Evolutionary conservation across 2,329 filamentous ascomycete species (phyloP).

Genomic region (Trichophyton rubrum): DNA sequence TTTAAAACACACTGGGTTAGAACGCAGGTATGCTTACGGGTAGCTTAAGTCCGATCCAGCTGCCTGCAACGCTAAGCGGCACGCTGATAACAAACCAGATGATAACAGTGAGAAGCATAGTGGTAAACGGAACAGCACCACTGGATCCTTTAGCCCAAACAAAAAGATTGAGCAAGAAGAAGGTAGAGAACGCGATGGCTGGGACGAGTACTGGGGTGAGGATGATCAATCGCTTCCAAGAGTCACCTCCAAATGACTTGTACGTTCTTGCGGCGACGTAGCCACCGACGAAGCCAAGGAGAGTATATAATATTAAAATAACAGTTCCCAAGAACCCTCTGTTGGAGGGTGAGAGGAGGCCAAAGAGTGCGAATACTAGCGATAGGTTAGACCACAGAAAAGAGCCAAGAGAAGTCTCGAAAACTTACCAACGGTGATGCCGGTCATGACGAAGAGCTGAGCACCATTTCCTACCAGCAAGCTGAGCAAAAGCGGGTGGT

Average conservation of each 20-base stretch:
- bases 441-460: conserved; percentile 96
- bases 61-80: conserved; percentile 76
- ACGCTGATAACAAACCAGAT: conserved; percentile 98
- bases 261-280: conserved; percentile 85
- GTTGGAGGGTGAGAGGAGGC: conserved; percentile 91
- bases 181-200: conserved; percentile 68
- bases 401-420: background rate
- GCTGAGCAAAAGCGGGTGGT: conserved; percentile 69
- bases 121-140: conserved; percentile 88
- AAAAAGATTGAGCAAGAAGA: conserved; percentile 93
- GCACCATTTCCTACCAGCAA: conserved; percentile 85
- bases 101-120: conserved; percentile 82
- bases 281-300: conserved; percentile 84
- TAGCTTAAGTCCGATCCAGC: conserved; percentile 83
- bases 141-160: conserved; percentile 88
- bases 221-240: conserved; percentile 88
- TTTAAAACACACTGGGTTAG: background rate
- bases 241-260: conserved; percentile 82
- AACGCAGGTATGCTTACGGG: conserved; percentile 25
- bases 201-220: conserved; percentile 79
- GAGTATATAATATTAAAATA: conserved; percentile 82
- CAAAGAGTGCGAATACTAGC: conserved; percentile 69
- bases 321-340: conserved; percentile 87
- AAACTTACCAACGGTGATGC: conserved; percentile 60
- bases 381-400: conserved; percentile 5